Evolutionary conservation across 257 asterid genomes (phyloP).

Genomic region (Solanum infundibuliforme): DNA sequence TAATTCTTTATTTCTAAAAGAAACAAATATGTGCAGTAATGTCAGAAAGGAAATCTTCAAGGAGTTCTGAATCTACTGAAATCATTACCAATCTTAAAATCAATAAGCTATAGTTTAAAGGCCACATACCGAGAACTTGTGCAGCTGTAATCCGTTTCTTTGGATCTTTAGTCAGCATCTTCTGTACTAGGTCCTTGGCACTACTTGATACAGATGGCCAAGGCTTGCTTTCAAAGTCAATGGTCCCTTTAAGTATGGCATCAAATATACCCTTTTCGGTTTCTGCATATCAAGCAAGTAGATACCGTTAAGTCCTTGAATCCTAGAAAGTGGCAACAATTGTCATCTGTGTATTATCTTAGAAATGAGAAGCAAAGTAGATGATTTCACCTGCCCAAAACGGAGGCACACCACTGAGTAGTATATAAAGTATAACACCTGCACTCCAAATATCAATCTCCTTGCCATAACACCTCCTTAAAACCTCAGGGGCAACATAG

Average conservation of each 20-base stretch:
- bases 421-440: constrained; percentile 73
- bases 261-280: constrained; percentile 67
- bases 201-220: constrained; percentile 65
- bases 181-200: constrained; percentile 70
- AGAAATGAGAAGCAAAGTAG: not conserved
- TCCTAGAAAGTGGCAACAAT: not conserved
- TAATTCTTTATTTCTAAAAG: not conserved
- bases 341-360: not conserved
- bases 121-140: constrained; percentile 61
- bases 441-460: constrained; percentile 87
- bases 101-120: not conserved
- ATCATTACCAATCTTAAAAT: too few species aligned
- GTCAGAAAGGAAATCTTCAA: not conserved
- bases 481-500: constrained; percentile 81
- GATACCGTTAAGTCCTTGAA: not conserved
- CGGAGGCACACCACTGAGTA: constrained; percentile 85
- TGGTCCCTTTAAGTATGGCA: constrained; percentile 42
- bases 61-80: too few species aligned
- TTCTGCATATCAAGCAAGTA: constrained; percentile 24
- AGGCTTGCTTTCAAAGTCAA: constrained; percentile 61
- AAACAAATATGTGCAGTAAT: not conserved
- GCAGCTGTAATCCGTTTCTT: constrained; percentile 63
- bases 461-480: constrained; percentile 62
- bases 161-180: constrained; percentile 60
- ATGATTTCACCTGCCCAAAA: constrained; percentile 66